Evolutionary conservation across 2,329 filamentous ascomycete species (phyloP), one percentile per base, ranked within the genome.

Genomic region (Thielaviopsis musarum): DNA sequence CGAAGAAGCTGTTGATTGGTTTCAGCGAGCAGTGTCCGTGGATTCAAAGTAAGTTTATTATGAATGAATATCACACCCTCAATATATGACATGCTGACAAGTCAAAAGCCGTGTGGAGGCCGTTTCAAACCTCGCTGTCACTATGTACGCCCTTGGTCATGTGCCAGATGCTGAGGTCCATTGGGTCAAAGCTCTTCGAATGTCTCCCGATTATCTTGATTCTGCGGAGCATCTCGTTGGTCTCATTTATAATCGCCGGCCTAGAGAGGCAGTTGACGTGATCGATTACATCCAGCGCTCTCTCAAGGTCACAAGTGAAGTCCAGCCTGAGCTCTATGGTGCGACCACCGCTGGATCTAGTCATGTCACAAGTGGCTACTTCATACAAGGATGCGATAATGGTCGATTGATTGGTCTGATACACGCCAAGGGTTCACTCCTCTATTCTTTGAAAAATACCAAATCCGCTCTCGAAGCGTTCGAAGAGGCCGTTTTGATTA

Each of bases 351-450:
- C 21, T 26, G 3, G 28, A 19, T 45, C 62, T 15, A 67, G 67
- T 1, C 71, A 70, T 63, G 70, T 68, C 21, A 69, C 69, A 17
- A 93, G 88, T 69, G 91, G 90, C 17, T 97, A 95, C 69, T 80
- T 83, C 15, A 84, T 98, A 52, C 80, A 90, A 5, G 90, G 85
- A 1, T 82, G 80, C 52, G 93, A 98, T 65, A 97, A 96, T 68
- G 93, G 91, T 9, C 82, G 93, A 62, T 89, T 98, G 66, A 78
- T 98, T 52, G 87, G 90, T n/a, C 77, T 98, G 17, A 83, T 97
- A 49, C 93, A 98, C 71, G 91, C 91, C 21, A 98, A 97, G 70
- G 93, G 91, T n/a, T 97, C 97, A 63, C 94, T 97, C 85, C 77
- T 97, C 1, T 98, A 98, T 71, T 83, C 88, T 26, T 74, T 94